Evolutionary conservation across 1,284 basidiomycete genomes (phyloP), one percentile per base, ranked within the genome.

Genomic region (Marasmius fiardii): DNA sequence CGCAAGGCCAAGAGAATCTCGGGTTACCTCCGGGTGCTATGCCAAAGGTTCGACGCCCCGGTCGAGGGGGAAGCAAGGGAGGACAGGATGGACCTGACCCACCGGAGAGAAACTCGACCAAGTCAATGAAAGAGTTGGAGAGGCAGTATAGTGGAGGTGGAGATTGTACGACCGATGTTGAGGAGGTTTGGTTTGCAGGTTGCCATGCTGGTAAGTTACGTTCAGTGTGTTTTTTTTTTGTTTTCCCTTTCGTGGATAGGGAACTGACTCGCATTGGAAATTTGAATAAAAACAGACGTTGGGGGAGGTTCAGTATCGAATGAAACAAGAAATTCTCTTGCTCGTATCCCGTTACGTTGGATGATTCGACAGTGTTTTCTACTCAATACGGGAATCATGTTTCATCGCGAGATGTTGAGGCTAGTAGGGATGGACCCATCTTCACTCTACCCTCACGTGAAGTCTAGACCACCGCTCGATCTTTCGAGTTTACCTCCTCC

Each of bases 311-410:
- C 76, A 1, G 76, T 79, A 20, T 8, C 33, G 2, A 79, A 81
- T 48, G 65, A 63, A 12, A 73, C 70, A 0, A 73, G 68, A 3
- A 68, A 79, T 63, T 69, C 67, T 52, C 67, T 82, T 1, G 75
- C 80, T 0, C 75, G 77, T 21, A 82, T 82, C 44, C 70, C 80
- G 3, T 67, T 82, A 14, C 77, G 80, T 1, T 82, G 80, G 80
- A 82, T 82, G 80, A 72, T 82, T 53, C 75, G 80, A 33, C 72
- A 86, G 60, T 80, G 79, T 58, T 82, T 83, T 70, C 66, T 68
- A 14, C 60, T 74, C 21, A 65, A 76, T 3, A 77, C 77, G 0
- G 82, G 81, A 0, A 81, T 85, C 51, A 68, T 79, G 49, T 83
- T 83, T 67, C 72, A 82, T 58, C 65, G 71, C 2, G 74, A 76